Evolutionary conservation across 257 asterid genomes (phyloP), one percentile per base, ranked within the genome.

Genomic region (Lycium barbarum): DNA sequence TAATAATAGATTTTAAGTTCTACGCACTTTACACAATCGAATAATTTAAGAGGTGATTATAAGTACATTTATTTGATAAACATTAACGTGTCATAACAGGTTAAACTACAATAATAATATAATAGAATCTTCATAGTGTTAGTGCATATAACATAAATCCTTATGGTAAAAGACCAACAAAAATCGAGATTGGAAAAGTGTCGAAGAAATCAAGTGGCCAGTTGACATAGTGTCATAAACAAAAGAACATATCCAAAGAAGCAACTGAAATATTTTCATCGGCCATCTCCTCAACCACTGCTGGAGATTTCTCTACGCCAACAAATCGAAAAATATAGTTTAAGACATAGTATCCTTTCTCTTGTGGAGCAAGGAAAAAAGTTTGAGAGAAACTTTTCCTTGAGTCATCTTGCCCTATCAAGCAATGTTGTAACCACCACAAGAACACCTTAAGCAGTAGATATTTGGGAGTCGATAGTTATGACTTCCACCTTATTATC

Each of bases 281-380:
- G 61, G 72, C 89, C 14, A 59, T 51, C 20, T 62, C 81, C 49
- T 92, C 90, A 22, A 49, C 26, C 7, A 76, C n/a, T 0, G 45
- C 13, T 76, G 63, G 13, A 76, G 63, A 76, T 26, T 51, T 5
- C 4, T 51, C 47, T 0, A 7, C 9, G 1, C 1, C 63, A 14
- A 76, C 9, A 76, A 85, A 15, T 17, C 83, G 87, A 18, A 93
- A 91, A 55, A 92, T 90, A 57, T 95, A 97, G 33, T 95, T 95
- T 88, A 86, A 76, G n/a, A 95, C 93, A 73, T 40, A 94, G 84
- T 43, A 93, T 11, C 94, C 93, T 0, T 9, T 91, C 35, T 86
- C 90, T 55, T 93, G 93, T 84, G 86, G 87, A 8, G 95, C 95
- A 73, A 95, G 86, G 35, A 94, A 89, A 83, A 94, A 95, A 2